These are phyloP conservation scores for Luvunga scandens DNA, from an alignment of 345 rosid genomes.

Conservation along the genomic window DNA sequence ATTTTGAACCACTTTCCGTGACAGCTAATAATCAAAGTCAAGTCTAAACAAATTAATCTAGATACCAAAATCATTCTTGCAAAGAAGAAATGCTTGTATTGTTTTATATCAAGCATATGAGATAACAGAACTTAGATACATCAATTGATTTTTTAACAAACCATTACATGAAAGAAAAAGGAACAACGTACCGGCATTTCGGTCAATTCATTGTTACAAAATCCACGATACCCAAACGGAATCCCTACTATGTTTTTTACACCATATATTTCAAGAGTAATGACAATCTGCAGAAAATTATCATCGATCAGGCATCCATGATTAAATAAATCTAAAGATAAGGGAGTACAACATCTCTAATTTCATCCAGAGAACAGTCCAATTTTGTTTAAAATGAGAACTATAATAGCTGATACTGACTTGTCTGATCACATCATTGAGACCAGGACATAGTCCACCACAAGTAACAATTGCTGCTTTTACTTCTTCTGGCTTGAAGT, in stretches of 20 bases:
- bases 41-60: conserved; percentile 9
- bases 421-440: conserved; percentile 91
- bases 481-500: conserved; percentile 83
- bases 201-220: conserved; percentile 59
- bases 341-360: background rate
- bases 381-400: background rate
- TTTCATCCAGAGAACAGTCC: background rate
- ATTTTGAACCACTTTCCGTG: conserved; percentile 92
- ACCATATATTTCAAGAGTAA: conserved; percentile 94
- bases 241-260: conserved; percentile 93
- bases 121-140: conserved; percentile 1
- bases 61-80: background rate
- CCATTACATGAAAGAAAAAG: conserved; percentile 7
- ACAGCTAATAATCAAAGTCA: conserved; percentile 53
- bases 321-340: conserved; percentile 8
- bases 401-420: conserved; percentile 31
- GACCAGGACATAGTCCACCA: conserved; percentile 97
- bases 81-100: background rate
- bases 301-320: background rate
- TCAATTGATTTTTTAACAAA: conserved; percentile 5
- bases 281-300: conserved; percentile 66
- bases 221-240: conserved; percentile 95
- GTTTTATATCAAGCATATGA: background rate
- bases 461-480: conserved; percentile 92
- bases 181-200: conserved; percentile 69